Percentiles rank a stretch among this genome's conserved stretches.
Evolutionary conservation across 495 filamentous ascomycete genomes (phyloP).

Genomic region (Aspergillus taichungensis): DNA sequence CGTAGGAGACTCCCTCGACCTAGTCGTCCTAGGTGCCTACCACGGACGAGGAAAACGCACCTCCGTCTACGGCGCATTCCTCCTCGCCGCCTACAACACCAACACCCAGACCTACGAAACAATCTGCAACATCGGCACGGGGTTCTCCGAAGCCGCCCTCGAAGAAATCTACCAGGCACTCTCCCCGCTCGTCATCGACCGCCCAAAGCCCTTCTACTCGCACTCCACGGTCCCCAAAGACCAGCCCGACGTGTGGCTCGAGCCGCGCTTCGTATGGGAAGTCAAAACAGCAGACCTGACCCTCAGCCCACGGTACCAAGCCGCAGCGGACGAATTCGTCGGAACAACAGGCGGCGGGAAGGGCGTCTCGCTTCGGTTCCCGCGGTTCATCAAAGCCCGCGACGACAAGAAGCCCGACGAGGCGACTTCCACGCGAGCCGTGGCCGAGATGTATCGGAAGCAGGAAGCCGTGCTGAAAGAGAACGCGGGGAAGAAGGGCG

Average conservation of each 20-base stretch:
- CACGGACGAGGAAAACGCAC: slow-evolving; percentile 92
- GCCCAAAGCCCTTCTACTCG: slow-evolving; percentile 86
- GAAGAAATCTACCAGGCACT: slow-evolving; percentile 72
- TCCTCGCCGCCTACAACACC: slow-evolving; percentile 87
- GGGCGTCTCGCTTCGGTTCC: slow-evolving; percentile 84
- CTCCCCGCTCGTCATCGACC: slow-evolving; percentile 66
- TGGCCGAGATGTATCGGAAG: slow-evolving; percentile 94
- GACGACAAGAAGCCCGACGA: slow-evolving; percentile 94
- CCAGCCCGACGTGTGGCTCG: slow-evolving; percentile 98
- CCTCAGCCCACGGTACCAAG: slow-evolving; percentile 84
- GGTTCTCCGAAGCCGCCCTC: slow-evolving; percentile 82
- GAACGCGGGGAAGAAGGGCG: slow-evolving; percentile 60
- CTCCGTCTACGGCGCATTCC: slow-evolving; percentile 87
- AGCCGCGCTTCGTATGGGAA: slow-evolving; percentile 91
- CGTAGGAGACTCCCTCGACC: slow-evolving; percentile 89
- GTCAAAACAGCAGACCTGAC: slow-evolving; percentile 95
- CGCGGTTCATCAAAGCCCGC: slow-evolving; percentile 77
- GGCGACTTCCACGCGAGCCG: slow-evolving; percentile 71
- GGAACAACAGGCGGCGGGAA: slow-evolving; percentile 56
- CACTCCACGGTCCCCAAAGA: slow-evolving; percentile 78
- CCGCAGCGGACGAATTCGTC: slow-evolving; percentile 52
- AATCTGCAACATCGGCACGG: slow-evolving; percentile 96
- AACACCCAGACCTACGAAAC: slow-evolving; percentile 75
- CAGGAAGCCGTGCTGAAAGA: slow-evolving; percentile 72
- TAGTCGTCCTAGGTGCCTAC: slow-evolving; percentile 93